Evolutionary conservation across 176 grass and related monocot species (phyloP), one percentile per base, ranked within the genome.

Genomic region (Poa annua): DNA sequence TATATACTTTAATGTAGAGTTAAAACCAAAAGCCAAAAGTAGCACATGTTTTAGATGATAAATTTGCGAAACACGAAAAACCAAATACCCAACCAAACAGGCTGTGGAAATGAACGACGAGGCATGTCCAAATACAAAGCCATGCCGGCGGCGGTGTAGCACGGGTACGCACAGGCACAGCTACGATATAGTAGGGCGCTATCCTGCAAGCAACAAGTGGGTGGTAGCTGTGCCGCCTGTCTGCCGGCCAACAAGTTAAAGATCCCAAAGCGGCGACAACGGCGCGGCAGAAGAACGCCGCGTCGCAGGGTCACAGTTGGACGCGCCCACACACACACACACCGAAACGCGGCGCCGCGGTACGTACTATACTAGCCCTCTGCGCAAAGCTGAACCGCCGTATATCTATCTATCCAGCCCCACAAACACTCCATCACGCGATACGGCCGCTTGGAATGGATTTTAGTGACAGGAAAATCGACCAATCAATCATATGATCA

Each of bases 331-430:
- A 25, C 68, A 8, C 32, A 42, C 68, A 25, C 68, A 8, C 60
- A 41, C 78, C 53, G 11, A 65, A 78, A 82, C 79, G 79, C 84
- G 88, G 66, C 66, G 88, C 79, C 78, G 64, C 33, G 62, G 78
- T 53, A 81, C 82, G 66, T 22, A 14, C 39, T 44, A 13, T 44
- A 13, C 41, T 50, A 60, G 26, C 13, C 71, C 51, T 29, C 75
- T 79, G 66, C 24, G 35, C 81, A 84, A 74, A 81, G 83, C 72
- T 35, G 72, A 65, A 47, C 71, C 72, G 73, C 78, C 74, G 65
- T 73, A 86, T 69, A 33, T 78, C 47, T 10, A 39, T 39, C 36
- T 39, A 39, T 42, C 44, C 20, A 1, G 0, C 70, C 61, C 83
- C 34, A 19, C 70, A 10, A 10, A 0, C 65, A 39, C 69, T 72